Evolutionary conservation across 78 protist genomes (phyloP).

Genomic region (Chrysochromulina parva): DNA sequence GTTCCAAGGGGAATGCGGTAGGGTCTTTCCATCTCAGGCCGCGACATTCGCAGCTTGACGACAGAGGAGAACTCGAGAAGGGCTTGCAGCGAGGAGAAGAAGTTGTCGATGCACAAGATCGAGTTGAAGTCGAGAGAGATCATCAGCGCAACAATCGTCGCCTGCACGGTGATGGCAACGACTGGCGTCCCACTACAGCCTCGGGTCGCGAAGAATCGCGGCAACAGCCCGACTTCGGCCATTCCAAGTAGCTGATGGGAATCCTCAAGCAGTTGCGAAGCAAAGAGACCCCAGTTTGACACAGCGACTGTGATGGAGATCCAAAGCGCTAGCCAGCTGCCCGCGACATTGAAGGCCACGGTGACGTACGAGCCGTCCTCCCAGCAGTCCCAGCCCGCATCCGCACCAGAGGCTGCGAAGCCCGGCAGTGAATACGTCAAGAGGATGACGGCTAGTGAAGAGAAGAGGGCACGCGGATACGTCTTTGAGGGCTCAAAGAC

Average conservation of each 20-base stretch:
- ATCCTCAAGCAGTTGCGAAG: slow-evolving; percentile 28
- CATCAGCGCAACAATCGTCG: background rate
- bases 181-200: background rate
- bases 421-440: background rate
- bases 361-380: background rate
- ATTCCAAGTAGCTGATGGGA: slow-evolving; percentile 41
- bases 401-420: background rate
- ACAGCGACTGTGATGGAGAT: background rate
- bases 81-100: slow-evolving; percentile 7
- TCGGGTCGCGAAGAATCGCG: background rate
- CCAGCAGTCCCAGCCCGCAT: background rate
- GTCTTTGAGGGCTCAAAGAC: background rate
- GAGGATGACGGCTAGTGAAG: background rate
- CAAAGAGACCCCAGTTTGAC: slow-evolving; percentile 35
- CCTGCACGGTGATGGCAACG: background rate
- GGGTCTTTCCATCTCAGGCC: slow-evolving; percentile 5
- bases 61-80: slow-evolving; percentile 23
- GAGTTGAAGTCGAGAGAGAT: background rate
- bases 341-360: background rate
- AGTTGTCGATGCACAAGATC: slow-evolving; percentile 2
- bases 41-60: slow-evolving; percentile 7
- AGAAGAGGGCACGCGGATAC: background rate
- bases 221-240: slow-evolving; percentile 38
- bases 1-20: too few species aligned
- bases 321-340: background rate